Evolutionary conservation across 441 rosid genomes (phyloP), one percentile per base, ranked within the genome.

Genomic region (Bocquillonia castaneifolia): DNA sequence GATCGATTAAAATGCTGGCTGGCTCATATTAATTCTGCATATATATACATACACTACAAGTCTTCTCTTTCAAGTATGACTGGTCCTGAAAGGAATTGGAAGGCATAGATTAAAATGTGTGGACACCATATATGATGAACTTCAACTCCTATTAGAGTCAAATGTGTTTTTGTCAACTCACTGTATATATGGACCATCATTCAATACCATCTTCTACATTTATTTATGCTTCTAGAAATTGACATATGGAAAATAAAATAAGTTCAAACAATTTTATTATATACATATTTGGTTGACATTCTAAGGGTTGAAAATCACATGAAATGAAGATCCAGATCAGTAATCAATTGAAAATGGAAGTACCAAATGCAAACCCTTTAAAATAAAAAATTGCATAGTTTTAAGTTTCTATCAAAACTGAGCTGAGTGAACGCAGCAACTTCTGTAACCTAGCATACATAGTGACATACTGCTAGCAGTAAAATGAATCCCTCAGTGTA

Each of bases 361-460:
- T 13, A 71, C 48, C 31, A 47, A 28, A 64, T 2, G 14, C 32
- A 44, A 9, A 3, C 13, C 23, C 3, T 18, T 22, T 28, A 7
- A 1, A 17, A 13, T 22, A 18, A 13, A 3, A 28, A 12, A 4
- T n/a, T 51, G 2, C 20, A 15, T 31, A 20, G 17, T 29, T n/a
- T 36, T 10, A 39, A 51, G 14, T 51, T 13, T 42, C 15, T 20
- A 59, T 60, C 80, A 82, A 79, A 82, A 75, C 79, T 67, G 76
- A 72, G 74, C 72, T 50, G 37, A 72, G 37, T 29, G 3, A 59
- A 67, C 53, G 40, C 76, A 70, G 72, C 72, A 44, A 63, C 12
- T 48, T 3, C 7, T 32, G 59, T 1, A 34, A 14, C 55, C 68
- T 57, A 34, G 26, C 44, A 56, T 5, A 44, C 37, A 34, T 17